Conservation (phyloP, 257 asterid genomes). For the Knoxia roxburghii region DNA sequence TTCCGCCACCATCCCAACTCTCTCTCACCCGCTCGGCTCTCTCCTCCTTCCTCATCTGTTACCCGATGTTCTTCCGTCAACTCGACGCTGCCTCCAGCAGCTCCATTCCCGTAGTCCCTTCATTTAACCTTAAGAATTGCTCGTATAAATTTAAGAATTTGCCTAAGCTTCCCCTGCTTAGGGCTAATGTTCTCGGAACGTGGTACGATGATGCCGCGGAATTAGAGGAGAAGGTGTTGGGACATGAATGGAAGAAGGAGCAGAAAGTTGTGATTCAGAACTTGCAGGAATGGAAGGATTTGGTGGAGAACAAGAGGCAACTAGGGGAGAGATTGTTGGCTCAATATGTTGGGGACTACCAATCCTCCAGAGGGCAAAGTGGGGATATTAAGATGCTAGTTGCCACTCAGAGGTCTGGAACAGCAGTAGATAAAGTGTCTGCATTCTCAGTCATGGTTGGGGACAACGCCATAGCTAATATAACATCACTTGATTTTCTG, state of each 20-base stretch:
- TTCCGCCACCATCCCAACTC: too few species aligned
- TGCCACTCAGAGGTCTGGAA: constrained; percentile 88
- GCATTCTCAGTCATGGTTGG: constrained; percentile 88
- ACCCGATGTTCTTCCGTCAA: too few species aligned
- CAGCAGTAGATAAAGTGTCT: constrained; percentile 93
- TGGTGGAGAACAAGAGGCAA: constrained; percentile 80
- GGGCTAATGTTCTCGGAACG: constrained; percentile 40
- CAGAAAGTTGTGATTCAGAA: constrained; percentile 42
- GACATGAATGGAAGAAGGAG: constrained; percentile 29
- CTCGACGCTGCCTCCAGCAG: too few species aligned
- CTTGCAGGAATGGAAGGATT: constrained; percentile 58
- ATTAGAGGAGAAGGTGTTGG: constrained; percentile 66
- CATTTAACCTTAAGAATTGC: too few species aligned
- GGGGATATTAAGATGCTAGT: constrained; percentile 88
- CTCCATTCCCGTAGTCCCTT: too few species aligned
- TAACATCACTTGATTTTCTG: constrained; percentile 72
- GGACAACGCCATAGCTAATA: constrained; percentile 79
- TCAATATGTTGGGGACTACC: constrained; percentile 70
- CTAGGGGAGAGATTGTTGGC: constrained; percentile 72
- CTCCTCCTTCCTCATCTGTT: too few species aligned
- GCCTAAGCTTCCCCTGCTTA: constrained; percentile 74
- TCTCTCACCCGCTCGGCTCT: too few species aligned
- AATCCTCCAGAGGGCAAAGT: constrained; percentile 63
- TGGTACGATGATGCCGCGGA: constrained; percentile 74
- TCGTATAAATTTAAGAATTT: too few species aligned